These are phyloP conservation scores for Citrus mangshanensis DNA, from an alignment of 345 rosid species.

Conservation along the genomic window DNA sequence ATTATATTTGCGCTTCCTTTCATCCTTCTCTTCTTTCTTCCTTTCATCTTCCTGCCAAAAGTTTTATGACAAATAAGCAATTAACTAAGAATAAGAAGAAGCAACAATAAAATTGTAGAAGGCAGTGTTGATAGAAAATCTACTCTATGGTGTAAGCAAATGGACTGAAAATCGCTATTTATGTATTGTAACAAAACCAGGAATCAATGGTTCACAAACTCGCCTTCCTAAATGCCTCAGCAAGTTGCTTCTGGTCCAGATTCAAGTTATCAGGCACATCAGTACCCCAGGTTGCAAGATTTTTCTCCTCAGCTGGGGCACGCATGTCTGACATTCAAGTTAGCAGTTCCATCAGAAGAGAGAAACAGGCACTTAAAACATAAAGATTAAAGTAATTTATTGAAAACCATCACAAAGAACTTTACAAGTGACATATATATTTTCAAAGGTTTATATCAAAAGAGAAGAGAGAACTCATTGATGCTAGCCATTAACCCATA, in stretches of 20 bases:
- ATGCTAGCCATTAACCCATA: too few relatives aligned
- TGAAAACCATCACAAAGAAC: neutral
- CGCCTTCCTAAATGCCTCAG: constrained; percentile 53
- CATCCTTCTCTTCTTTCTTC: constrained; percentile 50
- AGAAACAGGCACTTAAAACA: neutral
- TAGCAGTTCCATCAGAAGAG: neutral
- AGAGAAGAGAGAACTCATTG: too few relatives aligned
- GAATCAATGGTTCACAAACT: neutral
- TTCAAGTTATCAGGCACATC: constrained; percentile 43
- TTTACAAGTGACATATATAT: neutral
- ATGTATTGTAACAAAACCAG: neutral
- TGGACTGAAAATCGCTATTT: neutral
- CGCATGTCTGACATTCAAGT: constrained; percentile 26
- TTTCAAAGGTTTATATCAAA: neutral
- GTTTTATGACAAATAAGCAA: neutral
- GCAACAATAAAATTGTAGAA: neutral
- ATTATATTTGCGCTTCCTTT: constrained; percentile 54
- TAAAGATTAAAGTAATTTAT: neutral
- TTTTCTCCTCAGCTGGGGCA: constrained; percentile 42
- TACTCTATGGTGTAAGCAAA: neutral
- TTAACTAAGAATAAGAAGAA: neutral
- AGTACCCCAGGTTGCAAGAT: constrained; percentile 57
- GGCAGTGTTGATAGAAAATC: neutral
- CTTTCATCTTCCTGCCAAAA: constrained; percentile 42
- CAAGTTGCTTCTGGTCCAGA: constrained; percentile 44